Evolutionary conservation across 2,329 filamentous ascomycete genomes (phyloP).

Genomic region (Ophiostoma sp.): DNA sequence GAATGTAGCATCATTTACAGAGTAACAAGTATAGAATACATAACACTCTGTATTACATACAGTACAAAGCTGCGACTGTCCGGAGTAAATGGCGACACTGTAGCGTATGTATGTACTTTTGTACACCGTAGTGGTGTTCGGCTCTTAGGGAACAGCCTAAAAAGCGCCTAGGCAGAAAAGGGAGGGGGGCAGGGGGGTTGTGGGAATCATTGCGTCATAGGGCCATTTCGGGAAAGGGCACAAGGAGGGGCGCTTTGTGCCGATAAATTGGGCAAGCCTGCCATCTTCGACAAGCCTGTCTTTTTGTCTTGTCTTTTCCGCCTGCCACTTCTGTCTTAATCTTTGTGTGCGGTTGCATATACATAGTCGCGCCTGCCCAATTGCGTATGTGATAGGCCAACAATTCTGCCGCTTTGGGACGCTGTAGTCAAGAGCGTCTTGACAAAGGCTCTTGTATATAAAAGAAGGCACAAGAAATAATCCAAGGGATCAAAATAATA

Average conservation of each 20-base stretch:
- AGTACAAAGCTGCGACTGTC: not conserved
- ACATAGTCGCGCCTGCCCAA: not conserved
- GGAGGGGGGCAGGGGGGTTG: not conserved
- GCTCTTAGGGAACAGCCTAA: slow-evolving; percentile 7
- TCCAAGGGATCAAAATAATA: not conserved
- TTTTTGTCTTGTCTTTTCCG: not conserved
- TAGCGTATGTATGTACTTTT: not conserved
- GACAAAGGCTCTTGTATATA: not conserved
- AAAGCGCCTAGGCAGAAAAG: not conserved
- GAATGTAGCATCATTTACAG: not conserved
- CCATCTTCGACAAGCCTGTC: slow-evolving; percentile 15
- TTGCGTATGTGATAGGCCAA: not conserved
- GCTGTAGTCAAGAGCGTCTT: not conserved
- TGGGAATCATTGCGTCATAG: slow-evolving; percentile 24
- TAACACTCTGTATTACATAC: too few relatives aligned
- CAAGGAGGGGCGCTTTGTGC: slow-evolving; percentile 18
- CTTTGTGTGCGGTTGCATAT: not conserved
- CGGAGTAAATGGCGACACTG: not conserved
- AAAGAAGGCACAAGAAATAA: not conserved
- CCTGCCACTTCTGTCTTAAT: not conserved
- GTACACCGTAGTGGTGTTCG: not conserved
- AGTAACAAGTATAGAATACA: not conserved
- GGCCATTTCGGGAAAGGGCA: slow-evolving; percentile 9
- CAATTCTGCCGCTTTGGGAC: not conserved
- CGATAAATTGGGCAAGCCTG: slow-evolving; percentile 16